These are phyloP conservation scores for Leishmania martiniquensis DNA, from an alignment of 208 protist genomes.

Conservation along the genomic window DNA sequence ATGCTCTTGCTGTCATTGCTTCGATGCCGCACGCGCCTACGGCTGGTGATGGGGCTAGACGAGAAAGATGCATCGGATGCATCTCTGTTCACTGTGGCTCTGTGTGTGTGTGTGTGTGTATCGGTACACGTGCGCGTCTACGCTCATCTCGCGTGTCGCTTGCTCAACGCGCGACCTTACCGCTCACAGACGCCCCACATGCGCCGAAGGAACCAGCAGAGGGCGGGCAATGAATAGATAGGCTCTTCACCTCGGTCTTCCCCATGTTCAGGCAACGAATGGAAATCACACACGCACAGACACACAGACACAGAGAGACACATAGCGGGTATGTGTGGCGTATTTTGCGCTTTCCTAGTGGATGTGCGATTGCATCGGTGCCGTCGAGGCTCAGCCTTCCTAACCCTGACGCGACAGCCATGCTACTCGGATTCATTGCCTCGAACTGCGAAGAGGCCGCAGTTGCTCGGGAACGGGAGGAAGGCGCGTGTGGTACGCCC, in stretches of 20 bases:
- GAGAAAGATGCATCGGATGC: neutral
- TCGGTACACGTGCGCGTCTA: neutral
- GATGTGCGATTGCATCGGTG: neutral
- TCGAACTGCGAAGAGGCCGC: too few relatives aligned
- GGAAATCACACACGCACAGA: too few relatives aligned
- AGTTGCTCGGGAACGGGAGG: neutral
- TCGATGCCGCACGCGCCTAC: neutral
- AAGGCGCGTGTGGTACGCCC: neutral
- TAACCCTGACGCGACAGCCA: neutral
- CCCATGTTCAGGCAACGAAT: neutral
- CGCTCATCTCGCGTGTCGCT: neutral
- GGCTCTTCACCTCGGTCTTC: neutral
- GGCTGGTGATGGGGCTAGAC: neutral
- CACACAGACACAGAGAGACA: too few relatives aligned
- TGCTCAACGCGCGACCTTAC: neutral
- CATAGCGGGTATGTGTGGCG: too few relatives aligned
- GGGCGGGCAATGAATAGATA: neutral
- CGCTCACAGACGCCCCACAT: neutral
- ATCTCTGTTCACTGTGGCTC: neutral
- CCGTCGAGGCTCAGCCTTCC: neutral
- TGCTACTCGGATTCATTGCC: neutral
- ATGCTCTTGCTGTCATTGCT: neutral
- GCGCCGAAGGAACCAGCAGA: neutral
- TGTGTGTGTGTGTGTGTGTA: neutral
- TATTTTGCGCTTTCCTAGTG: too few relatives aligned